These are phyloP conservation scores for Schizonepeta tenuifolia DNA, from an alignment of 257 asterid genomes.

Conservation along the genomic window DNA sequence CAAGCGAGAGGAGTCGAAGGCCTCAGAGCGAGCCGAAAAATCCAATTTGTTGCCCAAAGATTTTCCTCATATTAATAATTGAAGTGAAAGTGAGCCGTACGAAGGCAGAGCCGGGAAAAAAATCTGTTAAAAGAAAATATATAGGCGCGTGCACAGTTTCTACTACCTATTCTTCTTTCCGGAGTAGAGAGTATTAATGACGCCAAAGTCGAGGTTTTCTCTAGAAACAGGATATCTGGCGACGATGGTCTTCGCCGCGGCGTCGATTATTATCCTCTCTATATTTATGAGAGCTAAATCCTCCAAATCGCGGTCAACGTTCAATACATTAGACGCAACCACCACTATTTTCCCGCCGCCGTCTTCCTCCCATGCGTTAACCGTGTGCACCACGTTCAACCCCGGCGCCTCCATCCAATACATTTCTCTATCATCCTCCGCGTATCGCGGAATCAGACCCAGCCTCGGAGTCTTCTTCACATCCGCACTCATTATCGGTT, in stretches of 20 bases:
- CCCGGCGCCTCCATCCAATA: constrained; percentile 53
- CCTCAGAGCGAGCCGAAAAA: too few relatives aligned
- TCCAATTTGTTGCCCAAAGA: too few relatives aligned
- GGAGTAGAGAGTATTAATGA: constrained; percentile 40
- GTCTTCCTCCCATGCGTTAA: constrained; percentile 66
- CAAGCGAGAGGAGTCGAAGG: too few relatives aligned
- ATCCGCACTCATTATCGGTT: constrained; percentile 35
- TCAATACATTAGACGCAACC: constrained; percentile 43
- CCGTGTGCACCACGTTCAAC: constrained; percentile 41
- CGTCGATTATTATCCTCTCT: constrained; percentile 46
- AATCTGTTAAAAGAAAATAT: too few relatives aligned
- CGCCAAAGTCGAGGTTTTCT: constrained; percentile 49
- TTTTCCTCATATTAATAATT: too few relatives aligned
- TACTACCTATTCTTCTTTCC: constrained; percentile 38
- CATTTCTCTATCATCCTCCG: constrained; percentile 48
- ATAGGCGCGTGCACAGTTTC: too few relatives aligned
- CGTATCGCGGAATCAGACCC: constrained; percentile 50
- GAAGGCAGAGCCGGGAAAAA: too few relatives aligned
- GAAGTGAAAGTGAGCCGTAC: too few relatives aligned
- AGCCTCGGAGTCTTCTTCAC: constrained; percentile 40
- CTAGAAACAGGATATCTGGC: constrained; percentile 40
- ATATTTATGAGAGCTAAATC: constrained; percentile 39
- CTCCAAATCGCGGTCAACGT: constrained; percentile 36
- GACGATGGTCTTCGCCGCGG: constrained; percentile 31
- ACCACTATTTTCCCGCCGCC: constrained; percentile 44